A percentile compares a stretch with the other conserved stretches of the same genome.
Evolutionary conservation across 495 filamentous ascomycete species (phyloP).

Genomic region (Viridothelium virens): DNA sequence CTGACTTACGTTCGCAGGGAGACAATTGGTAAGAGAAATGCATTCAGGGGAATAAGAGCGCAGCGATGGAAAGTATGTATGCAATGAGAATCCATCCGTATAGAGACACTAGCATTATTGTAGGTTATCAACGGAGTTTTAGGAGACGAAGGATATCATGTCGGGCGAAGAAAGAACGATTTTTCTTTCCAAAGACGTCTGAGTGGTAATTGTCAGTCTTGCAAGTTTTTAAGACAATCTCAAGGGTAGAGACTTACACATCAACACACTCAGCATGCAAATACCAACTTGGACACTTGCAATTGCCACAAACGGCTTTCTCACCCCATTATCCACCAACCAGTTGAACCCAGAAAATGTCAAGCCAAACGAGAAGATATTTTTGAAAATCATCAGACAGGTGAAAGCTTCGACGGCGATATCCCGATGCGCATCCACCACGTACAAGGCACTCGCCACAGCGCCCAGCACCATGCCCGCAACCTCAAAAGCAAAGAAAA

Average conservation of each 20-base stretch:
- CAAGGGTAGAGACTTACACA: slow-evolving; percentile 54
- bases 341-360: slow-evolving; percentile 78
- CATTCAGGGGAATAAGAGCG: no score
- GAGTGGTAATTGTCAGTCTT: slow-evolving; percentile 12
- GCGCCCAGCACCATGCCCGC: slow-evolving; percentile 88
- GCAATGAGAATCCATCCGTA: not conserved
- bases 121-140: slow-evolving; percentile 20
- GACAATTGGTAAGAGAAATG: no score
- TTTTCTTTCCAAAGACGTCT: slow-evolving; percentile 78
- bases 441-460: slow-evolving; percentile 77
- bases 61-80: not conserved
- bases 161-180: slow-evolving; percentile 60
- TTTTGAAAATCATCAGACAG: slow-evolving; percentile 85
- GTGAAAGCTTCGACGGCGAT: slow-evolving; percentile 89
- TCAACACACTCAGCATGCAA: slow-evolving; percentile 63
- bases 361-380: slow-evolving; percentile 79
- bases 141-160: slow-evolving; percentile 59
- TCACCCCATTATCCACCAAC: slow-evolving; percentile 53
- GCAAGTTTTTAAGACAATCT: not conserved
- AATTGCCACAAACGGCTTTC: slow-evolving; percentile 60
- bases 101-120: not conserved
- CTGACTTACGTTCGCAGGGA: no score
- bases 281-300: slow-evolving; percentile 68
- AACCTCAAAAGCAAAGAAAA: slow-evolving; percentile 61
- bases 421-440: slow-evolving; percentile 89